Evolutionary conservation across 1,284 basidiomycete species (phyloP).

Genomic region (Butyriboletus appendiculatus): DNA sequence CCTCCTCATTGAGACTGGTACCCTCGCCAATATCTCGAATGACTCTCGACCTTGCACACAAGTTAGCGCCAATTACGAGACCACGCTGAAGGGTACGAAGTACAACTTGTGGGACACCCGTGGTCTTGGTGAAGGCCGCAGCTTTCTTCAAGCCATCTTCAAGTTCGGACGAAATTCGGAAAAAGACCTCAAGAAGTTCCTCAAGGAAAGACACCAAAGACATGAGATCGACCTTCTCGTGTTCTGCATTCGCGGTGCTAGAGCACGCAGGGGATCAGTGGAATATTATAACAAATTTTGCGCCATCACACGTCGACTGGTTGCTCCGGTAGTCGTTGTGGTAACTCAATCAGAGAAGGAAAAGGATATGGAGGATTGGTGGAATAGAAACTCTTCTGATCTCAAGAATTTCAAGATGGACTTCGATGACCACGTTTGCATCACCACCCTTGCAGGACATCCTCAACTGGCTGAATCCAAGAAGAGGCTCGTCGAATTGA

Average conservation of each 20-base stretch:
- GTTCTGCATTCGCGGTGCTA: conserved; percentile 28
- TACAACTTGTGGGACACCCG: conserved; percentile 34
- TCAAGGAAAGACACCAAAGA: conserved; percentile 20
- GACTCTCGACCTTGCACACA: conserved; percentile 26
- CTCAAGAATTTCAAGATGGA: conserved; percentile 14
- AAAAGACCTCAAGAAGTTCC: conserved; percentile 21
- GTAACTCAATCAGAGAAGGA: conserved; percentile 26
- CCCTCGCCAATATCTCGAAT: conserved; percentile 19
- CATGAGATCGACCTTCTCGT: conserved; percentile 32
- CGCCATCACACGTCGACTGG: conserved; percentile 21
- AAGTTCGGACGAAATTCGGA: conserved; percentile 5
- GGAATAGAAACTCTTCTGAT: conserved; percentile 15
- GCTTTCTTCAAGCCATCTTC: conserved; percentile 11
- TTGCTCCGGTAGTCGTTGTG: conserved; percentile 29
- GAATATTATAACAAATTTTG: conserved; percentile 30
- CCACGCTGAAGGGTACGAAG: conserved; percentile 2
- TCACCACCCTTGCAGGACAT: conserved; percentile 20
- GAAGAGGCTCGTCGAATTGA: conserved; percentile 14
- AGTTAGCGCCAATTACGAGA: conserved; percentile 11
- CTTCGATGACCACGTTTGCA: conserved; percentile 30
- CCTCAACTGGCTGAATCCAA: conserved; percentile 13
- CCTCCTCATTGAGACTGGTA: conserved; percentile 17
- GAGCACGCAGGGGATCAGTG: conserved; percentile 13
- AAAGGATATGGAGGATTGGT: conserved; percentile 30
- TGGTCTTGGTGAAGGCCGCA: conserved; percentile 22